phyloP scores from a whole-genome alignment of 768 basidiomycete species.

The Lentinula detonsa region DNA sequence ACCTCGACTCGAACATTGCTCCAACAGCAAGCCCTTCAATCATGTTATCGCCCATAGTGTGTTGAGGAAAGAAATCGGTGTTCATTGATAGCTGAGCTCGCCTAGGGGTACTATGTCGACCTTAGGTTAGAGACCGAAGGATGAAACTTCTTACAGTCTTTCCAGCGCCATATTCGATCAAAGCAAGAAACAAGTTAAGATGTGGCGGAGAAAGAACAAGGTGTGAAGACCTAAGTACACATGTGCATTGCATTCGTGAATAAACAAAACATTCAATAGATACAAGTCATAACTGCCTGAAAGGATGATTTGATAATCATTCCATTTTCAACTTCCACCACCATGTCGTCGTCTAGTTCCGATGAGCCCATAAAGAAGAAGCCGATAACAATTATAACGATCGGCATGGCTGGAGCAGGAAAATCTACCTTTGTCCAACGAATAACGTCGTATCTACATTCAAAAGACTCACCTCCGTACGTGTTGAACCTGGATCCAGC shows the following conservation, averaged over 20 bases:
- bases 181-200: not conserved
- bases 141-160: not conserved
- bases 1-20: slow-evolving; percentile 10
- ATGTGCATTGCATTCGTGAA: too few species aligned
- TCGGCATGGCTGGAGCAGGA: slow-evolving; percentile 96
- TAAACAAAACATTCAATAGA: too few species aligned
- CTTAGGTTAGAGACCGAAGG: too few species aligned
- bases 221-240: not conserved
- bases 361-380: slow-evolving; percentile 35
- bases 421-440: slow-evolving; percentile 97
- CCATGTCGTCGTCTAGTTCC: not conserved
- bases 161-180: not conserved
- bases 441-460: slow-evolving; percentile 88
- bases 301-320: not conserved
- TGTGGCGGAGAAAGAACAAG: not conserved
- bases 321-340: not conserved
- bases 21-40: slow-evolving; percentile 18
- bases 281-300: too few species aligned
- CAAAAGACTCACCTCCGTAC: slow-evolving; percentile 72
- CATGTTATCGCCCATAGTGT: slow-evolving; percentile 18
- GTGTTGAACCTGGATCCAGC: slow-evolving; percentile 98
- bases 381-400: slow-evolving; percentile 81
- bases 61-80: slow-evolving; percentile 13
- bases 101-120: not conserved
- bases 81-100: slow-evolving; percentile 15